These are phyloP conservation scores for Mortierella claussenii DNA, from an alignment of 192 early-diverging fungal genomes.

Conservation along the genomic window DNA sequence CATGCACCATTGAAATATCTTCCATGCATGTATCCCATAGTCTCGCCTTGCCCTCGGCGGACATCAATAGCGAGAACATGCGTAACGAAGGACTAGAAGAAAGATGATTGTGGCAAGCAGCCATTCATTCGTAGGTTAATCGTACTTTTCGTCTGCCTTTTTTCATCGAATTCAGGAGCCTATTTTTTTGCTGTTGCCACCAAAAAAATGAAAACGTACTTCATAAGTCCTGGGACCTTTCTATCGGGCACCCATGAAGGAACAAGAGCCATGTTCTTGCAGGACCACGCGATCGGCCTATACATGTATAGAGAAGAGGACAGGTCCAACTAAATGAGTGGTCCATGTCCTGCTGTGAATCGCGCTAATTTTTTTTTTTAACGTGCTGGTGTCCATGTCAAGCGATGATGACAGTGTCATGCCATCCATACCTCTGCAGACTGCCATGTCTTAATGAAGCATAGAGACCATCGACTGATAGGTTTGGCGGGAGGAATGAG, in stretches of 20 bases:
- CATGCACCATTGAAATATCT: slow-evolving; percentile 42
- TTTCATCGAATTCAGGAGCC: too few species aligned
- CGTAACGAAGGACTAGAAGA: slow-evolving; percentile 32
- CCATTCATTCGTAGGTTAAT: too few species aligned
- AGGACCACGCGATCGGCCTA: slow-evolving; percentile 50
- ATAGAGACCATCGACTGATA: slow-evolving; percentile 46
- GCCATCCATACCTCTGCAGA: slow-evolving; percentile 28
- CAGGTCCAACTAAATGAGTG: background rate
- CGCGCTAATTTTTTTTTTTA: too few species aligned
- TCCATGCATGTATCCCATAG: slow-evolving; percentile 50
- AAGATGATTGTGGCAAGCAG: background rate
- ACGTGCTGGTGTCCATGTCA: background rate
- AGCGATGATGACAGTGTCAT: background rate
- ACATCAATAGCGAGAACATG: slow-evolving; percentile 30
- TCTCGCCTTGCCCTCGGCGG: slow-evolving; percentile 20
- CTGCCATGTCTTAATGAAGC: slow-evolving; percentile 30
- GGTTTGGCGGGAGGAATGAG: slow-evolving; percentile 36
- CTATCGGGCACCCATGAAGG: slow-evolving; percentile 51
- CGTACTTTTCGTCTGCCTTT: too few species aligned
- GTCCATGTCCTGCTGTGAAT: too few species aligned
- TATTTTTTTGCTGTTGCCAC: too few species aligned
- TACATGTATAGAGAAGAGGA: background rate
- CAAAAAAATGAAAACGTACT: slow-evolving; percentile 37
- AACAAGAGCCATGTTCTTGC: slow-evolving; percentile 41
- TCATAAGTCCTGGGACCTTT: slow-evolving; percentile 44